Evolutionary conservation across 768 basidiomycete genomes (phyloP).

Genomic region (Amanita pallidorosea): DNA sequence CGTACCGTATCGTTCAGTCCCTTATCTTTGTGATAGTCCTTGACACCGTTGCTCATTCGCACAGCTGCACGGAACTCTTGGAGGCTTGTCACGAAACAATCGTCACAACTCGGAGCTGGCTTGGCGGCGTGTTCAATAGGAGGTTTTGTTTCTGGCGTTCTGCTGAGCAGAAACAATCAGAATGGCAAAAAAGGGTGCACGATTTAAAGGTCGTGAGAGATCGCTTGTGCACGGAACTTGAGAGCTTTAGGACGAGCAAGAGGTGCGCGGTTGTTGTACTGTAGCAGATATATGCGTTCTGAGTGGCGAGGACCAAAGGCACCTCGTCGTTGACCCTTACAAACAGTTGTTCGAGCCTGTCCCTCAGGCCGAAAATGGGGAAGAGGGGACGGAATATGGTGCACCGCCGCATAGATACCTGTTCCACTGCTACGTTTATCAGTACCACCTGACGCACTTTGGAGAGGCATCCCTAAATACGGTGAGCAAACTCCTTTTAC

Average conservation of each 20-base stretch:
- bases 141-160: constrained; percentile 26
- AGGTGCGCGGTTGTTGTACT: constrained; percentile 26
- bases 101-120: constrained; percentile 36
- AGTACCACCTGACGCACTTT: constrained; percentile 39
- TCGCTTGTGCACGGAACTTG: constrained; percentile 25
- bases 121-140: constrained; percentile 26
- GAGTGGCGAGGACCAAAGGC: constrained; percentile 13
- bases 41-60: neutral
- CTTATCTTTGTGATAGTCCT: neutral
- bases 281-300: neutral
- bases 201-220: constrained; percentile 25
- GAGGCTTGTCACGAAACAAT: constrained; percentile 29
- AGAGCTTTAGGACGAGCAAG: constrained; percentile 35
- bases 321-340: constrained; percentile 54
- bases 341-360: constrained; percentile 31
- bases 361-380: constrained; percentile 5
- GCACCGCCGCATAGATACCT: constrained; percentile 56
- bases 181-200: constrained; percentile 22
- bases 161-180: constrained; percentile 16
- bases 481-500: constrained; percentile 17
- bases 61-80: constrained; percentile 44
- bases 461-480: constrained; percentile 26
- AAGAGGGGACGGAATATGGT: constrained; percentile 19
- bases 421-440: constrained; percentile 68
- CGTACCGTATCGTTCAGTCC: constrained; percentile 1